Evolutionary conservation across 148 eudicot species (phyloP).

Genomic region (Nepenthes mirabilis): DNA sequence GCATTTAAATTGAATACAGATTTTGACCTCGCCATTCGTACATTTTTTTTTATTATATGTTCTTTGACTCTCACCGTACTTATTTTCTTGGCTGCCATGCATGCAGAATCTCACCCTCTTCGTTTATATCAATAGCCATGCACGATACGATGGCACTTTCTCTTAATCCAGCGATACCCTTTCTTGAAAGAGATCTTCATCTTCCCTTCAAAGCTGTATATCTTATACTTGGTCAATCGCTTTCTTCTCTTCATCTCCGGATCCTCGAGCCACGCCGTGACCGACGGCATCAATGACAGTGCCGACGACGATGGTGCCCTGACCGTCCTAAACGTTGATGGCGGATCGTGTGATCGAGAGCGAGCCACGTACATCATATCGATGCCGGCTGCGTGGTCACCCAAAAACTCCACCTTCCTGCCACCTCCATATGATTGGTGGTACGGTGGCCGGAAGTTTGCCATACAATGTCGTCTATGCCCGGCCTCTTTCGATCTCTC

Average conservation of each 20-base stretch:
- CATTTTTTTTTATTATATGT: too few relatives aligned
- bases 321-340: neutral
- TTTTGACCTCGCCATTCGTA: too few relatives aligned
- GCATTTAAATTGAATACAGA: too few relatives aligned
- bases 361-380: neutral
- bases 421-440: neutral
- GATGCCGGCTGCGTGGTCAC: neutral
- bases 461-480: neutral
- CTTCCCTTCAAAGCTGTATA: neutral
- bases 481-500: neutral
- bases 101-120: neutral
- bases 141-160: neutral
- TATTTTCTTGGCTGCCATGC: too few relatives aligned
- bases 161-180: neutral
- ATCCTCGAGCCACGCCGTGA: neutral
- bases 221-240: neutral
- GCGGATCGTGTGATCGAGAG: neutral
- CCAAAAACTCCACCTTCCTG: neutral
- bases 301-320: neutral
- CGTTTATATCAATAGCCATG: neutral
- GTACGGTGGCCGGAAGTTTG: neutral
- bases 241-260: neutral
- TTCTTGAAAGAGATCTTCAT: neutral
- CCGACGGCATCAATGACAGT: neutral
- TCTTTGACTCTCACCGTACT: too few relatives aligned